These are phyloP conservation scores for Penicillium brasilianum DNA, from an alignment of 2,329 filamentous ascomycete genomes.

Conservation along the genomic window DNA sequence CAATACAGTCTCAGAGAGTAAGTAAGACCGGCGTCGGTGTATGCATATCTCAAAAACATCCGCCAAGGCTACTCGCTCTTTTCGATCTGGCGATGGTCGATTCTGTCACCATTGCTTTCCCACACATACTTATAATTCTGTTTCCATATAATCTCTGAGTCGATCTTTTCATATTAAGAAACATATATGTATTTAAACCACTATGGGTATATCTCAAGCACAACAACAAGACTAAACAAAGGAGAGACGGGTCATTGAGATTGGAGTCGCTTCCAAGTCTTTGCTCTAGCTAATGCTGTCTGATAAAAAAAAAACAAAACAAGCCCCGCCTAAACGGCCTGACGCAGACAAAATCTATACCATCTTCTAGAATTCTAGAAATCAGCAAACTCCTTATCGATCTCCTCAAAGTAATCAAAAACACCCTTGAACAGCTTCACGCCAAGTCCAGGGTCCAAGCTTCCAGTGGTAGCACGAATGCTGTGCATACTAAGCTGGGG, in stretches of 20 bases:
- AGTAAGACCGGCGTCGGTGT: too few species aligned
- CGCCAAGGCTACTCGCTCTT: neutral
- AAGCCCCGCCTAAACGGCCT: neutral
- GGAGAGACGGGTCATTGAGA: neutral
- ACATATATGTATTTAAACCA: neutral
- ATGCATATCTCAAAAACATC: too few species aligned
- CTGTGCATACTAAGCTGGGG: conserved; percentile 94
- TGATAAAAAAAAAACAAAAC: conserved; percentile 1
- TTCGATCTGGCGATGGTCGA: neutral
- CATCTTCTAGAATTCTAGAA: conserved; percentile 28
- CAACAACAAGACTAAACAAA: neutral
- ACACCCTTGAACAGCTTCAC: conserved; percentile 90
- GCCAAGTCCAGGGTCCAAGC: conserved; percentile 83
- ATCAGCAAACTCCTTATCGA: conserved; percentile 75
- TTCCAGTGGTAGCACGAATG: conserved; percentile 85
- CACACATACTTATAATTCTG: neutral
- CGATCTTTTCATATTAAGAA: neutral
- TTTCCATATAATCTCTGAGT: conserved; percentile 7
- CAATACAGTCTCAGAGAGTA: too few species aligned
- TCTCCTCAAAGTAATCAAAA: conserved; percentile 80
- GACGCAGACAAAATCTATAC: conserved; percentile 5
- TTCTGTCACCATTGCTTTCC: neutral
- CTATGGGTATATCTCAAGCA: conserved; percentile 11
- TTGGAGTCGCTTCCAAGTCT: neutral
- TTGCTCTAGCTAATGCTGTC: conserved; percentile 7